These are phyloP conservation scores for Fraxinus baroniana DNA, from an alignment of 305 asterid genomes.

Conservation along the genomic window DNA sequence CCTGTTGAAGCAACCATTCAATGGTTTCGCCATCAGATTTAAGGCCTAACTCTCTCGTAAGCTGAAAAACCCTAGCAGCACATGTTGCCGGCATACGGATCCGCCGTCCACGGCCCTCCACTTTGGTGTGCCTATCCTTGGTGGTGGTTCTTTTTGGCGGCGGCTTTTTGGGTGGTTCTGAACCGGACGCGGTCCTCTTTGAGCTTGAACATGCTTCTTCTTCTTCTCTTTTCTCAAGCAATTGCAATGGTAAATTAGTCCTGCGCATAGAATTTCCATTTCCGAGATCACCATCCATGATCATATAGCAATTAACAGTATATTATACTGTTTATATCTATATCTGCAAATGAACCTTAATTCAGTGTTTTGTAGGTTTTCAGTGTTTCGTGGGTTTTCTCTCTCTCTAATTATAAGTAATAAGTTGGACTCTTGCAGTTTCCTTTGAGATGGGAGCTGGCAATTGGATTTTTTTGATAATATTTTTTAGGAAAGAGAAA, in stretches of 20 bases:
- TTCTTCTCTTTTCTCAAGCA: constrained; percentile 44
- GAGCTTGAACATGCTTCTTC: constrained; percentile 27
- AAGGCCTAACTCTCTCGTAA: constrained; percentile 62
- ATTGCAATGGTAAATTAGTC: constrained; percentile 51
- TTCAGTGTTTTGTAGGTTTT: constrained; percentile 39
- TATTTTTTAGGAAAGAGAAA: constrained; percentile 21
- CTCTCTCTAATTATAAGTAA: constrained; percentile 6
- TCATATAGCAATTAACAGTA: constrained; percentile 17
- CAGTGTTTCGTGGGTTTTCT: too few relatives aligned
- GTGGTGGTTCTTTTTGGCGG: constrained; percentile 44
- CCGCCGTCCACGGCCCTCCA: constrained; percentile 75
- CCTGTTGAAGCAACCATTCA: constrained; percentile 74
- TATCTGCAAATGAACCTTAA: constrained; percentile 30
- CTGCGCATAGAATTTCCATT: constrained; percentile 29
- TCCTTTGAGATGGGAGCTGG: constrained; percentile 34
- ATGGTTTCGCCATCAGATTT: constrained; percentile 72
- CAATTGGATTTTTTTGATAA: constrained; percentile 21
- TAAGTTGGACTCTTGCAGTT: constrained; percentile 18
- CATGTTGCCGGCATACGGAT: constrained; percentile 74
- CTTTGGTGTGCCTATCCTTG: constrained; percentile 68
- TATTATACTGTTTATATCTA: constrained; percentile 8
- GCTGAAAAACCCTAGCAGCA: constrained; percentile 79
- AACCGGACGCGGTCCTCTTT: not conserved
- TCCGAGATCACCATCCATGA: constrained; percentile 40
- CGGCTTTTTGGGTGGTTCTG: constrained; percentile 29